A percentile compares a stretch with the other conserved stretches of the same genome.
phyloP scores from a whole-genome alignment of 352 stramenopile genomes.

The Phytophthora europaea region DNA sequence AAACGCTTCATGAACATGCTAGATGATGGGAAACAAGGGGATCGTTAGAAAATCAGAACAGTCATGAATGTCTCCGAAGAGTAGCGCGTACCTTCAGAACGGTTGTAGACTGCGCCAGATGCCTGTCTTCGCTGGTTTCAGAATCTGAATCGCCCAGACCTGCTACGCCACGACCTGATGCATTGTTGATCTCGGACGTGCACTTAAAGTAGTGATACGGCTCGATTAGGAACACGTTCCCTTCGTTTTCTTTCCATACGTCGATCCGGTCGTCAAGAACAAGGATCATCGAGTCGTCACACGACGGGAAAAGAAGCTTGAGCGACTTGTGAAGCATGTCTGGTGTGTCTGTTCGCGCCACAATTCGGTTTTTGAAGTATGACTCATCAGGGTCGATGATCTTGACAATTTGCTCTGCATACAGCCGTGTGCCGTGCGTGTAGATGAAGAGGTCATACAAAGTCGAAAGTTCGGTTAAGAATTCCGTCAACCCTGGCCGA shows the following conservation, averaged over 20 bases:
- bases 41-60: background rate
- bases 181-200: conserved; percentile 88
- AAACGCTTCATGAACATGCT: conserved; percentile 73
- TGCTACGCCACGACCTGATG: conserved; percentile 59
- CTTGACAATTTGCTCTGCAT: conserved; percentile 95
- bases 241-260: conserved; percentile 91
- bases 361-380: conserved; percentile 90
- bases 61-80: background rate
- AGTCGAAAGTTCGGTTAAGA: conserved; percentile 84
- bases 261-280: conserved; percentile 88
- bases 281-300: conserved; percentile 90
- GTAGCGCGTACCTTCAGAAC: conserved; percentile 60
- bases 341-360: conserved; percentile 87
- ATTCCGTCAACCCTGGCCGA: conserved; percentile 90
- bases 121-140: conserved; percentile 44
- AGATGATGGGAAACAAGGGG: conserved; percentile 1
- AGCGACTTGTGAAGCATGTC: conserved; percentile 91
- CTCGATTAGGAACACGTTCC: conserved; percentile 90
- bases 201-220: conserved; percentile 89
- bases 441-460: conserved; percentile 97
- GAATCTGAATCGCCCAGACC: conserved; percentile 52
- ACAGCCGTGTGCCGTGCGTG: conserved; percentile 95
- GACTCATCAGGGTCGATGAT: conserved; percentile 90
- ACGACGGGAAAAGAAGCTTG: conserved; percentile 88
- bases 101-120: conserved; percentile 62